Evolutionary conservation across 306 rosid species (phyloP).

Genomic region (Trichosanthes cucumerina): DNA sequence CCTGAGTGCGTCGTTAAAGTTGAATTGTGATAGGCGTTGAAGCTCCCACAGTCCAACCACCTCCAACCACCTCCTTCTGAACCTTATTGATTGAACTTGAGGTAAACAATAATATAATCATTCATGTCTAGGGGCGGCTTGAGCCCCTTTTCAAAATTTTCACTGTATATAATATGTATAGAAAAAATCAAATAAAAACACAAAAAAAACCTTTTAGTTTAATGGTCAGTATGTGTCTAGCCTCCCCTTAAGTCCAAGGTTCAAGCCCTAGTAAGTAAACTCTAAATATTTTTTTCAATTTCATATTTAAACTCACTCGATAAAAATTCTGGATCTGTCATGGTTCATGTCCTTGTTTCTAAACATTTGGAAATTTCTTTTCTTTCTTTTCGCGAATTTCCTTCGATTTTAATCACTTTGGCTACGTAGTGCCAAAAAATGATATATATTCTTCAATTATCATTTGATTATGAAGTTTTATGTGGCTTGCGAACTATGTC

Average conservation of each 20-base stretch:
- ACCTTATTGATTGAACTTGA: not conserved
- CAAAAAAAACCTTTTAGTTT: too few species aligned
- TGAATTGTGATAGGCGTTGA: not conserved
- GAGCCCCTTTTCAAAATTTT: too few species aligned
- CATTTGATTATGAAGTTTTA: not conserved
- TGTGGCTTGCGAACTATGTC: not conserved
- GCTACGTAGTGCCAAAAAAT: not conserved
- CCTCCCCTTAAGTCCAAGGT: too few species aligned
- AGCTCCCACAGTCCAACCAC: not conserved
- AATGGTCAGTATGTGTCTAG: too few species aligned
- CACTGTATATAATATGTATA: too few species aligned
- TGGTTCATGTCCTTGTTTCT: not conserved
- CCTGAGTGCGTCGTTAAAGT: not conserved
- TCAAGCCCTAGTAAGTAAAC: too few species aligned
- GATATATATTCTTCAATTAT: not conserved
- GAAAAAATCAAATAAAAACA: too few species aligned
- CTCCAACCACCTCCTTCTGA: not conserved
- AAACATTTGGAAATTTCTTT: not conserved
- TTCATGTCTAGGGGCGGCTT: too few species aligned
- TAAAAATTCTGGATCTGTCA: too few species aligned
- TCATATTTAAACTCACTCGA: too few species aligned
- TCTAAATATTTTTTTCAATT: too few species aligned
- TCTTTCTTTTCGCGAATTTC: not conserved
- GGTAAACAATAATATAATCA: not conserved
- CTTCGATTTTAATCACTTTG: not conserved